Conservation (phyloP, 2,329 filamentous ascomycete species). For the Trichothecium roseum region DNA sequence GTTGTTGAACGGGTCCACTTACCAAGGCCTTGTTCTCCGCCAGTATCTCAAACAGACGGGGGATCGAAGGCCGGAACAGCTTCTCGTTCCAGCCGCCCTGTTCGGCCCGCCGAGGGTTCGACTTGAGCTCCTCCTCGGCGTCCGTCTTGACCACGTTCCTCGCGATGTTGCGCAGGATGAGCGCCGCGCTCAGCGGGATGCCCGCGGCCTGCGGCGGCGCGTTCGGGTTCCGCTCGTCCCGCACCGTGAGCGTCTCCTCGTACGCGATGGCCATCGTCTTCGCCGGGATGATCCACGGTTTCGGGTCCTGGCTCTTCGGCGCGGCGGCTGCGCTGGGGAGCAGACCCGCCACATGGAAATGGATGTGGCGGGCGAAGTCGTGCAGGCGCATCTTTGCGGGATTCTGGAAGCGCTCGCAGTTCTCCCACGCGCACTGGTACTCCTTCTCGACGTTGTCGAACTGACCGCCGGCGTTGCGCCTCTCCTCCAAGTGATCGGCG, state of each 20-base stretch:
- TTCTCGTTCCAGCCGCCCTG: conserved; percentile 54
- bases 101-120: conserved; percentile 31
- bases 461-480: conserved; percentile 43
- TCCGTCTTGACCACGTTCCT: conserved; percentile 54
- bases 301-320: conserved; percentile 9
- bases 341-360: conserved; percentile 50
- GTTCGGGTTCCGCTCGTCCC: conserved; percentile 49
- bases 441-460: conserved; percentile 43
- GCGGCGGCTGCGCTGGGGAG: conserved; percentile 10
- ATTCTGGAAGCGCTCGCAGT: conserved; percentile 46
- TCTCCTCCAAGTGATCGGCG: conserved; percentile 48
- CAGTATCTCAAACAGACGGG: conserved; percentile 58
- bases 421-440: conserved; percentile 56
- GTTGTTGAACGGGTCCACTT: conserved; percentile 15
- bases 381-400: conserved; percentile 34
- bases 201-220: conserved; percentile 56
- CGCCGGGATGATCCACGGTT: conserved; percentile 40
- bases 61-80: conserved; percentile 55
- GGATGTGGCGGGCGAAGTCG: conserved; percentile 53
- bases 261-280: conserved; percentile 43
- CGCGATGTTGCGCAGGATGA: conserved; percentile 72
- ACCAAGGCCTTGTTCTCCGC: conserved; percentile 57
- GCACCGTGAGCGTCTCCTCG: conserved; percentile 45
- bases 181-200: conserved; percentile 65
- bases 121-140: conserved; percentile 43